These are phyloP conservation scores for Neurospora intermedia DNA, from an alignment of 495 filamentous ascomycete species.

Conservation along the genomic window DNA sequence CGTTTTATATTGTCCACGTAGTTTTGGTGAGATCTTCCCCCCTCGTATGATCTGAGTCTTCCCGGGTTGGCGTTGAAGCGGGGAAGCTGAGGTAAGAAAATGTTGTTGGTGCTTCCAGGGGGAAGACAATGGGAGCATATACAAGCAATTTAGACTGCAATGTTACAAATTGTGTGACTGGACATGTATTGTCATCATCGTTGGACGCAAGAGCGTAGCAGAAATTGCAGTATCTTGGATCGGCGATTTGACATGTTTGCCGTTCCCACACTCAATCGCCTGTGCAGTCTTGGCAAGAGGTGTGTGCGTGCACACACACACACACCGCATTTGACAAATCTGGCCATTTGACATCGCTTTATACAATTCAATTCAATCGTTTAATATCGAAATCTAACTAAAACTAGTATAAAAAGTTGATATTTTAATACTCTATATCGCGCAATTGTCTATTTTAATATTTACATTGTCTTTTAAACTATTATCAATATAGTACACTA, in stretches of 20 bases:
- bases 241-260: not conserved
- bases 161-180: not conserved
- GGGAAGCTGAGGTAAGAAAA: not conserved
- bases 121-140: not conserved
- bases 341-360: no score
- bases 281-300: no score
- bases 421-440: no score
- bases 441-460: no score
- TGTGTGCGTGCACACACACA: no score
- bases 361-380: no score
- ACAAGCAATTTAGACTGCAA: not conserved
- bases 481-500: no score
- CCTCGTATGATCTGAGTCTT: not conserved
- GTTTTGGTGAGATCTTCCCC: not conserved
- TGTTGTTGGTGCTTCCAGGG: not conserved
- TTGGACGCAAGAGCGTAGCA: not conserved
- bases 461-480: no score
- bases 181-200: not conserved
- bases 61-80: not conserved
- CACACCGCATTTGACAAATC: no score
- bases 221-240: not conserved
- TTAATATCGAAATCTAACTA: no score
- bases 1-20: not conserved
- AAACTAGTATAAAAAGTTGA: no score
- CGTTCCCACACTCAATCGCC: no score